These are phyloP conservation scores for Ambrosia hybrid DNA, from an alignment of 140 eudicot species.

Conservation along the genomic window DNA sequence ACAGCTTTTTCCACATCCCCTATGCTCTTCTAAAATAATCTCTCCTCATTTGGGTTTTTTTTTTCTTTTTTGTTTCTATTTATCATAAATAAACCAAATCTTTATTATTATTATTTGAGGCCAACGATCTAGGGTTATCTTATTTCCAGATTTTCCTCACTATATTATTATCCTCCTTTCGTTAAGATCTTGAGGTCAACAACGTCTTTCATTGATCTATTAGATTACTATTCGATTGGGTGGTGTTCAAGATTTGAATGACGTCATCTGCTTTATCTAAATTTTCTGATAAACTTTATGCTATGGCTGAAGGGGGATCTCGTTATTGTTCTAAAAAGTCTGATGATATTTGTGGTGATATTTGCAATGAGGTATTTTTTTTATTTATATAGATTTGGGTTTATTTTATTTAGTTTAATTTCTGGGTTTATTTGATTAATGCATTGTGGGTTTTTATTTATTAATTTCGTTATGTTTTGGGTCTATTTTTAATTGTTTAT, in stretches of 20 bases:
- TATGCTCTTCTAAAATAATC: constrained; percentile 13
- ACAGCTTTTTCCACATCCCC: constrained; percentile 40
- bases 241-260: constrained; percentile 21
- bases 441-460: constrained; percentile 21
- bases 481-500: not conserved
- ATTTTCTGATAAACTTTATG: constrained; percentile 52
- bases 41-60: constrained; percentile 17
- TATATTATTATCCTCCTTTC: too few species aligned
- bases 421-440: constrained; percentile 1
- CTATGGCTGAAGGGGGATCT: constrained; percentile 89
- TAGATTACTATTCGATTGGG: not conserved
- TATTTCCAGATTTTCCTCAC: too few species aligned
- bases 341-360: constrained; percentile 72
- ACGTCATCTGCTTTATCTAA: constrained; percentile 40
- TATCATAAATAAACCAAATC: constrained; percentile 12
- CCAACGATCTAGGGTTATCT: constrained; percentile 39
- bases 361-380: constrained; percentile 46
- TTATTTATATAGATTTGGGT: too few species aligned
- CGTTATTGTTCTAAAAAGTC: constrained; percentile 81
- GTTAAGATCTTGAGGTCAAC: constrained; percentile 16
- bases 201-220: not conserved
- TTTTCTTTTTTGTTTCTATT: constrained; percentile 3
- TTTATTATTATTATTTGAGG: not conserved
- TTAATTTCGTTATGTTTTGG: constrained; percentile 2
- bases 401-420: not conserved